Percentiles rank a stretch among this genome's conserved stretches.
These are phyloP conservation scores for Nicotiana sylvestris DNA, from an alignment of 257 asterid species.

Conservation along the genomic window DNA sequence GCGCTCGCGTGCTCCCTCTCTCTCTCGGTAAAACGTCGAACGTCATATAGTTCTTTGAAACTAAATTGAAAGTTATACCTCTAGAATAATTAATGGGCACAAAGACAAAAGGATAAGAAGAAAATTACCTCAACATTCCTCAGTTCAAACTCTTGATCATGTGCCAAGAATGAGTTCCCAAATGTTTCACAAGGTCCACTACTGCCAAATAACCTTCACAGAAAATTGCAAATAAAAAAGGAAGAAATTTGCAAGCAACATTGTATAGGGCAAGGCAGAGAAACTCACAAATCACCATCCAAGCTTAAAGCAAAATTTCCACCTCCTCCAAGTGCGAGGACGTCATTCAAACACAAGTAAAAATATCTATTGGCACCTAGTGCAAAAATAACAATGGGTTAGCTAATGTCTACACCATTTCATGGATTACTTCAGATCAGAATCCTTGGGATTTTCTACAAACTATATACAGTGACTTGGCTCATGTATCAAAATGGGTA, in stretches of 20 bases:
- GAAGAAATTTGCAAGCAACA: background rate
- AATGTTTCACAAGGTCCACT: conserved; percentile 95
- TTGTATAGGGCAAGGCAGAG: background rate
- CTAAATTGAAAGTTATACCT: no score
- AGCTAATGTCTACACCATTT: background rate
- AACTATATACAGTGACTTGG: background rate
- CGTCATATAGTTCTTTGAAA: background rate
- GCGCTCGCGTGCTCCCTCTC: background rate
- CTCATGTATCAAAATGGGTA: background rate
- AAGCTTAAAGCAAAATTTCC: conserved; percentile 72
- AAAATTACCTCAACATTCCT: conserved; percentile 79
- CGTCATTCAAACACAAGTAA: conserved; percentile 76
- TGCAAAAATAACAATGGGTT: background rate
- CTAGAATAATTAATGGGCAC: background rate
- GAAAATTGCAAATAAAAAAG: background rate
- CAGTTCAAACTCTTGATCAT: conserved; percentile 72
- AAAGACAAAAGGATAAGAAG: background rate
- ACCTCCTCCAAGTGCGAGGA: conserved; percentile 97
- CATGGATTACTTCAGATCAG: background rate
- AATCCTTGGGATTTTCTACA: background rate
- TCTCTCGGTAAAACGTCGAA: background rate
- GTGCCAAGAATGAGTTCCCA: conserved; percentile 83
- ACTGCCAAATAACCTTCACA: conserved; percentile 65
- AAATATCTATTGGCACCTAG: conserved; percentile 89
- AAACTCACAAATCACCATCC: conserved; percentile 81